Base-by-base conservation (phyloP, 495 filamentous ascomycete species). In the Aspergillus asperescens region DNA sequence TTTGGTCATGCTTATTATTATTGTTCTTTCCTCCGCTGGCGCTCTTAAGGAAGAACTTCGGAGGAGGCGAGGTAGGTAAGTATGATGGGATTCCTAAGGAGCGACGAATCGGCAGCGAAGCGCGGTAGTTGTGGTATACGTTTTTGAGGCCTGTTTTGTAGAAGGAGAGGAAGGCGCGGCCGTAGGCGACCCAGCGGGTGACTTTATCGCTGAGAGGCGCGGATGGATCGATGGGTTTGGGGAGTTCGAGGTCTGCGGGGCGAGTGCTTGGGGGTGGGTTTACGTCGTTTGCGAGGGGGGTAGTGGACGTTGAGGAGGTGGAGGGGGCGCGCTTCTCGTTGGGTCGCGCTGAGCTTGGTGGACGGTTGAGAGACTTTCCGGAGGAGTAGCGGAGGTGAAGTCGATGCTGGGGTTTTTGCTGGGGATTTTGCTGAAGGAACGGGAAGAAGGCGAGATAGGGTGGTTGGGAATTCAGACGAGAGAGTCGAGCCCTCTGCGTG, bases 141-240 rank as follows among this genome's bases (percentile, higher is more conserved):
- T 84, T 80, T 57, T 77, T 79, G 22, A 95, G 65, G 12, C 92
- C 92, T 20, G 81, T 79, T 65, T 94, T 95, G 81, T 95, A 97
- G 79, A 97, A 97, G 25, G 69, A 67, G 5, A 82, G 60, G 54
- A 75, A 79, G 54, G 73, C 69, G 54, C 68, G 71, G 44, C 74
- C 77, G 32, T 71, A 38, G 20, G 57, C 52, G 58, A 76, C 52
- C 60, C 68, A 70, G 58, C 61, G 68, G 43, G 64, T 64, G 5
- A 66, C 22, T 46, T 74, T 76, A 10, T 66, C 61, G 18, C 56
- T 20, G n/a, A 55, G 40, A 4, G 59, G 6, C 1, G 69, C 60
- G 7, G 55, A 52, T 16, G 61, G 2, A 4, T 42, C n/a, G 24
- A 68, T 27, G 2, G 63, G 24, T 2, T 48, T 39, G 15, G 73